Evolutionary conservation across 1,284 basidiomycete species (phyloP).

Genomic region (Papiliotrema laurentii): DNA sequence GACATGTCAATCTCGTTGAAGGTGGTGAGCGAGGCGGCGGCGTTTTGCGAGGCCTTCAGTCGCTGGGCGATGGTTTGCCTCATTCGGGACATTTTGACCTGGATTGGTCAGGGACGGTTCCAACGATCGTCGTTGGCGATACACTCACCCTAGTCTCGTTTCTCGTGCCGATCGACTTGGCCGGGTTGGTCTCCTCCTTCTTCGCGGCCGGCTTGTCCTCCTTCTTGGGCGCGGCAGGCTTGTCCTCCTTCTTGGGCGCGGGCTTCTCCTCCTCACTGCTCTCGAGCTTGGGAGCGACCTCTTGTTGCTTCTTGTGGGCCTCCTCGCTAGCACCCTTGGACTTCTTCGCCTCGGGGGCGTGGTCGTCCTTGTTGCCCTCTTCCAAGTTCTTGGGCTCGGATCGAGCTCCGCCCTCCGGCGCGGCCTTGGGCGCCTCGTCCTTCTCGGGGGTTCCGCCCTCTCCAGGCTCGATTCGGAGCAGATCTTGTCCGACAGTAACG

Average conservation of each 20-base stretch:
- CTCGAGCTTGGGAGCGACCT: conserved; percentile 53
- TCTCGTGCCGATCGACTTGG: conserved; percentile 51
- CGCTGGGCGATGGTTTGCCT: conserved; percentile 94
- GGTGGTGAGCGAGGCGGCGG: conserved; percentile 92
- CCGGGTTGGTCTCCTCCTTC: conserved; percentile 14
- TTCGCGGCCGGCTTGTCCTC: conserved; percentile 40
- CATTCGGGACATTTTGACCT: conserved; percentile 98
- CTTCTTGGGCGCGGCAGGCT: conserved; percentile 37
- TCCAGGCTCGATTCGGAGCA: conserved; percentile 86
- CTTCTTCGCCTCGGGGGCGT: conserved; percentile 44
- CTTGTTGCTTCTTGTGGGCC: conserved; percentile 48
- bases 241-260: conserved; percentile 48
- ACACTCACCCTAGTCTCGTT: conserved; percentile 76
- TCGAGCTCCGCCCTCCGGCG: conserved; percentile 44
- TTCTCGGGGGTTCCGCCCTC: conserved; percentile 54
- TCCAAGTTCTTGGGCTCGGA: conserved; percentile 48
- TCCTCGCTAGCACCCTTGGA: conserved; percentile 47
- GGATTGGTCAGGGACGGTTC: not conserved
- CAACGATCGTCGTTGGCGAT: not conserved
- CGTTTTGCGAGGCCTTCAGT: conserved; percentile 96
- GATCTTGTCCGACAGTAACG: conserved; percentile 89
- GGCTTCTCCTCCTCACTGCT: conserved; percentile 52
- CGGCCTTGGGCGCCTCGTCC: conserved; percentile 24
- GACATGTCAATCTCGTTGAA: conserved; percentile 99
- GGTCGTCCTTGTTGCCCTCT: conserved; percentile 46